A percentile compares a stretch with the other conserved stretches of the same genome.
Conservation (phyloP, 139 green algal genomes). For the Dunaliella sp. region DNA sequence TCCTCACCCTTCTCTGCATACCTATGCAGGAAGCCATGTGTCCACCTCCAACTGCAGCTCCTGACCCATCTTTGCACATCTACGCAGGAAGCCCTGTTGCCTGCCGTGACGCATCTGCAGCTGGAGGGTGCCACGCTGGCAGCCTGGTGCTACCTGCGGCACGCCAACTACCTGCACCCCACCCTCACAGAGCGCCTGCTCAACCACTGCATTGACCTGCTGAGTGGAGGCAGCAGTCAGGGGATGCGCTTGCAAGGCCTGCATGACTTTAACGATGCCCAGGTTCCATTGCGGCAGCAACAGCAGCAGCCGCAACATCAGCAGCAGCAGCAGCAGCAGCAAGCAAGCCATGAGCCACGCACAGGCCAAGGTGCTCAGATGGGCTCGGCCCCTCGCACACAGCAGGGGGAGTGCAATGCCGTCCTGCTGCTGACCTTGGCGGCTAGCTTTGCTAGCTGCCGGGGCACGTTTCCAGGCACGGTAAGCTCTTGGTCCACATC, state of each 20-base stretch:
- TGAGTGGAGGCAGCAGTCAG: not conserved
- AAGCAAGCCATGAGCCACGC: too few relatives aligned
- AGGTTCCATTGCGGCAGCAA: not conserved
- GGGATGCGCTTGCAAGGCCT: not conserved
- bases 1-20: too few relatives aligned
- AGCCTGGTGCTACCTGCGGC: not conserved
- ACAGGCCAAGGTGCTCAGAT: too few relatives aligned
- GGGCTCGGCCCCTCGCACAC: too few relatives aligned
- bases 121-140: not conserved
- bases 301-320: not conserved
- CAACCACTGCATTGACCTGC: not conserved
- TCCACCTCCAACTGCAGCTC: too few relatives aligned
- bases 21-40: too few relatives aligned
- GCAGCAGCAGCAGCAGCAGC: not conserved
- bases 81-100: not conserved
- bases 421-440: not conserved
- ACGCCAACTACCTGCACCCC: not conserved
- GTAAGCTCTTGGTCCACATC: too few relatives aligned
- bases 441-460: not conserved
- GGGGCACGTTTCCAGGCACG: not conserved
- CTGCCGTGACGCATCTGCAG: not conserved
- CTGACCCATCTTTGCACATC: too few relatives aligned
- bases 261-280: not conserved
- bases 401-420: not conserved
- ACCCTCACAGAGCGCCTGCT: not conserved